These are phyloP conservation scores for Nemania sp. DNA, from an alignment of 2,329 filamentous ascomycete species.

Conservation along the genomic window DNA sequence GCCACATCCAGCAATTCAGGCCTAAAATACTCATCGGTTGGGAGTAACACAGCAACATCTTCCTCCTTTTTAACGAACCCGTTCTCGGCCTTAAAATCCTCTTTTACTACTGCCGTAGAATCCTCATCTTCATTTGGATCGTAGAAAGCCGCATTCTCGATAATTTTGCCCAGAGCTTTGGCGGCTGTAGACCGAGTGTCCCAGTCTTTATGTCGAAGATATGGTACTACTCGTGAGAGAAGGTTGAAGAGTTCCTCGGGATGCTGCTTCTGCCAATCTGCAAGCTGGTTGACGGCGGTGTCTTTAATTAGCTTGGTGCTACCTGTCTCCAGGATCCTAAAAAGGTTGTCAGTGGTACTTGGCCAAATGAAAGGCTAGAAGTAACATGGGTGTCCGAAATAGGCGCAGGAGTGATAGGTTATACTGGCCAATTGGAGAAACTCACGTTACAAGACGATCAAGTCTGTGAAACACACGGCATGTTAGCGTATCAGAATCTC, in stretches of 20 bases:
- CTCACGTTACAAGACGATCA: constrained; percentile 88
- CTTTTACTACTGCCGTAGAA: constrained; percentile 57
- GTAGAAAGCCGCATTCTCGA: constrained; percentile 86
- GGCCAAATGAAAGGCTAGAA: neutral
- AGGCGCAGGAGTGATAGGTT: neutral
- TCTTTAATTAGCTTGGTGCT: constrained; percentile 96
- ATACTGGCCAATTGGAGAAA: constrained; percentile 47
- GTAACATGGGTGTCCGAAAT: neutral
- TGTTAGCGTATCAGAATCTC: constrained; percentile 40
- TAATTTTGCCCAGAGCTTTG: constrained; percentile 93
- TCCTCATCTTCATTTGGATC: constrained; percentile 86
- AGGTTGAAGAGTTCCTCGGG: constrained; percentile 98
- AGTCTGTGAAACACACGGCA: constrained; percentile 67
- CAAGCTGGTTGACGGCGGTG: constrained; percentile 95
- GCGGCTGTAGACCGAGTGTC: constrained; percentile 94
- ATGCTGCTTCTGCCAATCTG: constrained; percentile 97
- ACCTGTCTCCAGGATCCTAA: constrained; percentile 93
- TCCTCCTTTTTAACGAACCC: constrained; percentile 71
- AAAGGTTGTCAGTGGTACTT: constrained; percentile 19
- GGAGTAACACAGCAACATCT: constrained; percentile 60
- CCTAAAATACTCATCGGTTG: constrained; percentile 73
- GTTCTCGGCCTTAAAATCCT: constrained; percentile 56
- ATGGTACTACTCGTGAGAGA: constrained; percentile 92
- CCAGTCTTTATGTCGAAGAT: constrained; percentile 95
- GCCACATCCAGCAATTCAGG: constrained; percentile 82